Evolutionary conservation across 257 asterid species (phyloP).

Genomic region (Petrea volubilis): DNA sequence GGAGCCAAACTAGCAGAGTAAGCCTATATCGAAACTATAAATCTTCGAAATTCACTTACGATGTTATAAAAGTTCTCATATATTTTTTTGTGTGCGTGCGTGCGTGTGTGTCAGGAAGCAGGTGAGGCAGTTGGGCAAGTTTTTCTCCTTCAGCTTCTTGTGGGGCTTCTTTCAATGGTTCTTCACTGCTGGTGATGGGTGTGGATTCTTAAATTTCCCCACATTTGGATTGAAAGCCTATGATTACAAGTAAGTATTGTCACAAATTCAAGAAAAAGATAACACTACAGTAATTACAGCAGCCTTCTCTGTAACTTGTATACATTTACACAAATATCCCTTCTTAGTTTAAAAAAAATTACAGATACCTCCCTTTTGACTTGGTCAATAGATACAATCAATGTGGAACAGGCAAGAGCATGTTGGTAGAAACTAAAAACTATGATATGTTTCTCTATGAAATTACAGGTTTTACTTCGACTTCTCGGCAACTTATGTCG

Average conservation of each 20-base stretch:
- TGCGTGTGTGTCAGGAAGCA: conserved; percentile 47
- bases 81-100: not conserved
- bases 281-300: no score
- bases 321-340: no score
- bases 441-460: not conserved
- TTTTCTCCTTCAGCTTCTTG: conserved; percentile 70
- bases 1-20: conserved; percentile 78
- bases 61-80: not conserved
- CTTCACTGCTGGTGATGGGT: conserved; percentile 56
- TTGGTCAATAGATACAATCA: no score
- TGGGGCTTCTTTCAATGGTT: conserved; percentile 92
- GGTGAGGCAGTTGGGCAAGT: conserved; percentile 47
- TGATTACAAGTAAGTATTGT: conserved; percentile 35
- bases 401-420: no score
- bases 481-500: conserved; percentile 75
- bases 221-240: conserved; percentile 68
- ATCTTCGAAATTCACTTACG: not conserved
- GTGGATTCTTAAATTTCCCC: conserved; percentile 69
- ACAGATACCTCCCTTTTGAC: no score
- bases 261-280: not conserved
- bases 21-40: not conserved
- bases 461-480: conserved; percentile 66
- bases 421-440: no score
- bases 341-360: no score
- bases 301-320: no score